These are phyloP conservation scores for Lactifluus pinguis DNA, from an alignment of 768 basidiomycete species.

Conservation along the genomic window DNA sequence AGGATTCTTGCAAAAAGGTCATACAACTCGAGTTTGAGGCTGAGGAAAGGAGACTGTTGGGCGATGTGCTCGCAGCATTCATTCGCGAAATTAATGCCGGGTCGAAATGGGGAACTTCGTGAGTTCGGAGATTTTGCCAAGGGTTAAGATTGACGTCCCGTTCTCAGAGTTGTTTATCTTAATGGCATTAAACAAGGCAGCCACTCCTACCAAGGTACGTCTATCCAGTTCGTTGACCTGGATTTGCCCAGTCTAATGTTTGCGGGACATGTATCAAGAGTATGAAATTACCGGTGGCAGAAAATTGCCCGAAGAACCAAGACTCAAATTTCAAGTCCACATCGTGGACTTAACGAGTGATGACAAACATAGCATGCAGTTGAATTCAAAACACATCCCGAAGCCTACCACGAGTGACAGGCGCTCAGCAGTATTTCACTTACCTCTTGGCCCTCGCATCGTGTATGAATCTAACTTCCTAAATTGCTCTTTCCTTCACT, in stretches of 20 bases:
- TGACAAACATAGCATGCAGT: background rate
- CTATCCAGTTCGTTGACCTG: background rate
- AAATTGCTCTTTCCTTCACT: too few species aligned
- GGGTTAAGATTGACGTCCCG: background rate
- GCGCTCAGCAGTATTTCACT: background rate
- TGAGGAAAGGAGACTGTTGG: background rate
- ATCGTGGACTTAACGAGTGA: constrained; percentile 2
- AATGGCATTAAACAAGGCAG: background rate
- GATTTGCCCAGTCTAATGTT: background rate
- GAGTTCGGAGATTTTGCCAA: background rate
- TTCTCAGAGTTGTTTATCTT: background rate
- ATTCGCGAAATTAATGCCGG: background rate
- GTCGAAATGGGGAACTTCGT: background rate
- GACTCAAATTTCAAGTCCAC: background rate
- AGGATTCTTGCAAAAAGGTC: background rate
- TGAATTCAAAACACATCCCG: background rate
- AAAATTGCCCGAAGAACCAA: background rate
- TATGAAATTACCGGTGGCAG: background rate
- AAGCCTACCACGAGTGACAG: background rate
- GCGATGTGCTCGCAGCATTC: background rate
- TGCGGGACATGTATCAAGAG: background rate
- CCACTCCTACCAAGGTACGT: background rate
- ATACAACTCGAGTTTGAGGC: background rate
- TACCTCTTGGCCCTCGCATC: constrained; percentile 1
- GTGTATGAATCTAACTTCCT: background rate